Base-by-base conservation (phyloP, 75 land plant species). In the Pinus taeda region DNA sequence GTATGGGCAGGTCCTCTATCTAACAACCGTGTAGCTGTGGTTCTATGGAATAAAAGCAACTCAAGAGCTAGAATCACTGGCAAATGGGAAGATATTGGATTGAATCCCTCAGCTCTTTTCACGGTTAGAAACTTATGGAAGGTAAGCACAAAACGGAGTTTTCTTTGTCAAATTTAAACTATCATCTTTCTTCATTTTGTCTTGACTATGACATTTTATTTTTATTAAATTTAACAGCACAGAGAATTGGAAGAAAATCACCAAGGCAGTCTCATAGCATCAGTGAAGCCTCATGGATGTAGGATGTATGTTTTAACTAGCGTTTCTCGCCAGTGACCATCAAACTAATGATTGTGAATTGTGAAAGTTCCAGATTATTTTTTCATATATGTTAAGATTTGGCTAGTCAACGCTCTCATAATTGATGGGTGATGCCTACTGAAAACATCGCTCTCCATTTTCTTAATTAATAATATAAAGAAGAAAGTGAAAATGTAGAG, bases 1-100 rank as follows among this genome's bases (percentile, higher is more conserved):
- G 86, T 85, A 11, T 85, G 87, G 87, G 81, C 87, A 13, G 87
- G 87, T 29, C 87, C 87, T 20, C 74, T 85, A 33, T 79, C 86
- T 29, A 59, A 57, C 15, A 78, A 80, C 7, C 74, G 82, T 3
- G 36, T 58, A 13, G 87, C 60, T 29, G 76, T 85, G 26, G 4
- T 85, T n/a, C 6, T 85, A 17, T 83, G 85, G 87, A 85, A 85
- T 57, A 74, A 81, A 69, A 59, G 86, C 33, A 64, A 22, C 60
- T 71, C 49, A 53, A 36, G 49, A 29, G 59, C 17, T n/a, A 62
- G 21, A n/a, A 83, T 85, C 62, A 72, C 64, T 39, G 85, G 76
- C 57, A 63, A 59, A 7, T 85, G 79, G 79, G 26, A 59, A 33
- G 82, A 83, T 59, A 56, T 85, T 57, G 87, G 86, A 24, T 57